phyloP scores from a whole-genome alignment of 495 filamentous ascomycete species.

The Neurospora sp. region DNA sequence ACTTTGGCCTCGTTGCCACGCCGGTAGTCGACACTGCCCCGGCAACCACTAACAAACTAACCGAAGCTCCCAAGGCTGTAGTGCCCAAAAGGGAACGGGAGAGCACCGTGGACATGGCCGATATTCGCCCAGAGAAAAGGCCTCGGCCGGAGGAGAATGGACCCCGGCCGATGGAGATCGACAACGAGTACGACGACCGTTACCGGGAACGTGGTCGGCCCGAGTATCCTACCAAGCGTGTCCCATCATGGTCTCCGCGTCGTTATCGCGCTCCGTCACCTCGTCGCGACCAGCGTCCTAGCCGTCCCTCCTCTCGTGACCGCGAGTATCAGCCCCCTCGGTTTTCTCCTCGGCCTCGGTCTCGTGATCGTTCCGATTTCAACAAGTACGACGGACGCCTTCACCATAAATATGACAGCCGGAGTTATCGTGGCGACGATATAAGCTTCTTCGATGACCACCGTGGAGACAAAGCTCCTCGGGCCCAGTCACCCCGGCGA shows the following conservation, averaged over 20 bases:
- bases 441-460: not conserved
- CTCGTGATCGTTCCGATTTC: conserved; percentile 7
- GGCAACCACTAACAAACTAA: not conserved
- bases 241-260: conserved; percentile 8
- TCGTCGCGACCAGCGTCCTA: conserved; percentile 6
- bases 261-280: conserved; percentile 4
- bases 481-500: not conserved
- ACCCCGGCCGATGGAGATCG: not conserved
- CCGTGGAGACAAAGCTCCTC: not conserved
- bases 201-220: not conserved
- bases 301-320: conserved; percentile 10
- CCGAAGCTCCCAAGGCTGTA: not conserved
- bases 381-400: conserved; percentile 10
- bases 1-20: conserved; percentile 10
- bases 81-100: not conserved
- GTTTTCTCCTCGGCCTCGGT: not conserved
- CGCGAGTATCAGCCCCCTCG: conserved; percentile 11
- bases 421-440: conserved; percentile 4
- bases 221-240: not conserved
- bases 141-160: not conserved
- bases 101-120: not conserved
- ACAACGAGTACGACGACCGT: not conserved
- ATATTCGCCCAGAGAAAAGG: not conserved
- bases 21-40: conserved; percentile 1
- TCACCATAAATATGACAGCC: conserved; percentile 6